A percentile compares a stretch with the other conserved stretches of the same genome.
Evolutionary conservation across 805 yeast species (phyloP).

Genomic region (Candida boleticola): DNA sequence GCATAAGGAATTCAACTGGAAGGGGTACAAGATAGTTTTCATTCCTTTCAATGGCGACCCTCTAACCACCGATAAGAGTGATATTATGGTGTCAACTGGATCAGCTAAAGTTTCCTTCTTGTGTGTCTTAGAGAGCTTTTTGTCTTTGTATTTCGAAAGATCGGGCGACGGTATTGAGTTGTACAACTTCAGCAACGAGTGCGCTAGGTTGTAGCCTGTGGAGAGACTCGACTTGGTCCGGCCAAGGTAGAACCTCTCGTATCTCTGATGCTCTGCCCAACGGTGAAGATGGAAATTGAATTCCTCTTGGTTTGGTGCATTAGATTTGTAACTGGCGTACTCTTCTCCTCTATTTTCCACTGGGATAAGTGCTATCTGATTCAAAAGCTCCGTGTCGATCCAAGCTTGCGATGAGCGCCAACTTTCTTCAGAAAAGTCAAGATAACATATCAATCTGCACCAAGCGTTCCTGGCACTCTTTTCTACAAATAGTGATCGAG

Average conservation of each 20-base stretch:
- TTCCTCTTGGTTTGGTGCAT: constrained; percentile 1
- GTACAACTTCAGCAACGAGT: constrained; percentile 32
- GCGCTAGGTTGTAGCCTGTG: too few species aligned
- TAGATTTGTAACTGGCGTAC: too few species aligned
- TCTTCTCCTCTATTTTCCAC: background rate
- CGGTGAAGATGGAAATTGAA: constrained; percentile 31
- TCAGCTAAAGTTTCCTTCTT: constrained; percentile 10
- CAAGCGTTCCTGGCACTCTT: constrained; percentile 29
- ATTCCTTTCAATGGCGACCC: constrained; percentile 38
- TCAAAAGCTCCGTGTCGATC: constrained; percentile 8
- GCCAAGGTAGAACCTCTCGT: too few species aligned
- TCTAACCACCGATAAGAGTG: background rate
- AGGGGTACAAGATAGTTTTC: constrained; percentile 49
- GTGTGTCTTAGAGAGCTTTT: constrained; percentile 4
- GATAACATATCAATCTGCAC: constrained; percentile 31
- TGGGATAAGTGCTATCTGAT: constrained; percentile 1
- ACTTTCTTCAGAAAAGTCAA: constrained; percentile 41
- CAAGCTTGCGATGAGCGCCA: constrained; percentile 28
- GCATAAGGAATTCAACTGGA: constrained; percentile 58
- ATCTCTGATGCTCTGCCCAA: constrained; percentile 18
- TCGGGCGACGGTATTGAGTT: constrained; percentile 30
- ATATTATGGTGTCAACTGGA: background rate
- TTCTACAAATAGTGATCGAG: constrained; percentile 25
- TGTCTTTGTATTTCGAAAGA: constrained; percentile 12
- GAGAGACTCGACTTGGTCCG: too few species aligned